These are phyloP conservation scores for Cutaneotrichosporon sp. DNA, from an alignment of 1,284 basidiomycete species.

Conservation along the genomic window DNA sequence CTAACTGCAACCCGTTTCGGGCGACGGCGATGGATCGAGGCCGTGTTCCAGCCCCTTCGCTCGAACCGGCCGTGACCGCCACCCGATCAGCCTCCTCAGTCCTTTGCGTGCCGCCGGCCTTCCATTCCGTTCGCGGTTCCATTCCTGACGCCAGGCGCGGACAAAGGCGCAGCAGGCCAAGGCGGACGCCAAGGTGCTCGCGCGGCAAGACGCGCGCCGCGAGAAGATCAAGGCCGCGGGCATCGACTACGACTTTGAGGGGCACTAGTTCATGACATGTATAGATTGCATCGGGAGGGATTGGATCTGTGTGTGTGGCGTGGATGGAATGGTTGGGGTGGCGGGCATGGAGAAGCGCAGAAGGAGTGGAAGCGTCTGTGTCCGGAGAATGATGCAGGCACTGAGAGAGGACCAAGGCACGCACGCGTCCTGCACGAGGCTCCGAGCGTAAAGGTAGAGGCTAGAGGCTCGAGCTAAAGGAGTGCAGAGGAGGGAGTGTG, in stretches of 20 bases:
- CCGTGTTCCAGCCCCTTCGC: no score
- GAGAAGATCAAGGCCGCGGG: constrained; percentile 76
- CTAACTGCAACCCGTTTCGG: no score
- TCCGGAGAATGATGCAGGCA: background rate
- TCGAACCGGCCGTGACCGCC: no score
- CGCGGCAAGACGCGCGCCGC: constrained; percentile 75
- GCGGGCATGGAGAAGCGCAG: no score
- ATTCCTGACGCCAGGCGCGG: constrained; percentile 61
- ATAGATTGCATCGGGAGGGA: background rate
- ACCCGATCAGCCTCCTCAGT: background rate
- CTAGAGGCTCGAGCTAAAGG: no score
- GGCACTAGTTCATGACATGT: constrained; percentile 34
- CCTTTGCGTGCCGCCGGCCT: background rate
- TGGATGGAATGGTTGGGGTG: background rate
- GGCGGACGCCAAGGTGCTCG: constrained; percentile 70
- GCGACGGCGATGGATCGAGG: background rate
- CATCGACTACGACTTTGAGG: constrained; percentile 86
- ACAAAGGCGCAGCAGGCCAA: constrained; percentile 69
- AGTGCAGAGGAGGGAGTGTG: no score
- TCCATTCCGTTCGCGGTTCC: background rate
- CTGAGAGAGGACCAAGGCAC: background rate
- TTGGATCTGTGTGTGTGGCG: background rate
- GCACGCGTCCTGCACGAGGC: background rate
- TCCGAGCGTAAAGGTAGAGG: no score
- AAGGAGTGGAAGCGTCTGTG: no score